Conservation (phyloP, 164 flowering plant genomes). For the Aristolochia californica region DNA sequence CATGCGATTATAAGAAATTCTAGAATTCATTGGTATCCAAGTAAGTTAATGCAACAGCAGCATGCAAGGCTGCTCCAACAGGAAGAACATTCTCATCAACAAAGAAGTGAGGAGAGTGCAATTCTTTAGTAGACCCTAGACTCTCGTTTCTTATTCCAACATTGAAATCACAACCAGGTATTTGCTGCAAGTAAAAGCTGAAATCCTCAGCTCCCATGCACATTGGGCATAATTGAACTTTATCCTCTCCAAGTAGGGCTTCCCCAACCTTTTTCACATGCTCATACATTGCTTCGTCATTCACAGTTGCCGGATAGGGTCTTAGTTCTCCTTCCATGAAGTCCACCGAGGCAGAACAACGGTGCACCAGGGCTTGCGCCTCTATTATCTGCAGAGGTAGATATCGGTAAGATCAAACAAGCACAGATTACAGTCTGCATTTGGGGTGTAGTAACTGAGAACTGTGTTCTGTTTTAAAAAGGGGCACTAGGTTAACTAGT, state of each 20-base stretch:
- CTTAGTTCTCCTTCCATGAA: slow-evolving; percentile 38
- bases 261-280: slow-evolving; percentile 44
- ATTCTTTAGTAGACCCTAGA: slow-evolving; percentile 9
- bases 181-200: slow-evolving; percentile 46
- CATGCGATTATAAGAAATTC: too few species aligned
- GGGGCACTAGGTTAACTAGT: too few species aligned
- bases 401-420: neutral
- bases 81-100: slow-evolving; percentile 63
- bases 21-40: slow-evolving; percentile 18
- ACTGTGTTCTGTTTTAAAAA: neutral
- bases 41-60: slow-evolving; percentile 56
- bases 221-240: slow-evolving; percentile 23
- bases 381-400: slow-evolving; percentile 36
- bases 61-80: slow-evolving; percentile 68
- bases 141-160: slow-evolving; percentile 46
- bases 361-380: slow-evolving; percentile 45
- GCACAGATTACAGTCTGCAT: neutral
- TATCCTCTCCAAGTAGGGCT: slow-evolving; percentile 34
- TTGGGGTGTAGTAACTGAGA: too few species aligned
- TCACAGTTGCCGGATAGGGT: slow-evolving; percentile 46
- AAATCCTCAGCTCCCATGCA: slow-evolving; percentile 68
- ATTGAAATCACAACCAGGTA: slow-evolving; percentile 31
- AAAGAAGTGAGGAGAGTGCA: slow-evolving; percentile 48
- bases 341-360: slow-evolving; percentile 40
- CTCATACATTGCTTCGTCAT: slow-evolving; percentile 41